Evolutionary conservation across 176 grass and related monocot genomes (phyloP), one percentile per base, ranked within the genome.

Genomic region (Bothriochloa decipiens): DNA sequence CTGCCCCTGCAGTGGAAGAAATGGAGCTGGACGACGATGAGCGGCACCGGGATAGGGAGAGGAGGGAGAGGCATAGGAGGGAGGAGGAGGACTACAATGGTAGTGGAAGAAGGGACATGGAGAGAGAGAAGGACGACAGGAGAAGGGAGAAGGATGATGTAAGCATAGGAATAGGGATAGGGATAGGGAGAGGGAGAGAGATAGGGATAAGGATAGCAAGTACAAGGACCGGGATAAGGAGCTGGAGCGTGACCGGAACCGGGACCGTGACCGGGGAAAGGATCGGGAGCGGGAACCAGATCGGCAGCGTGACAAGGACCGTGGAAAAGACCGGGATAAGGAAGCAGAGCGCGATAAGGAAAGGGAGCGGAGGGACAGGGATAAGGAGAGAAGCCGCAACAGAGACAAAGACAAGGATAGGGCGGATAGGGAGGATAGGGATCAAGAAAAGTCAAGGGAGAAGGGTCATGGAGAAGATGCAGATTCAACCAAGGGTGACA

Each of bases 361-460:
- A 32, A 92, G 64, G 67, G 93, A 95, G 7, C 75, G 82, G 57
- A 89, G 73, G 50, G 86, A 88, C 78, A 85, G 88, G 50, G 91
- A 96, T 64, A 96, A 91, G 64, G 89, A 93, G 20, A 81, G 75
- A 80, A 87, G 60, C 67, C 78, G 63, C 33, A 79, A 82, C 22
- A 92, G 80, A 72, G 87, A 82, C 35, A 90, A 76, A 84, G 85
- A 81, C 63, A 96, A 86, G 74, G 88, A 93, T 37, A 81, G 29
- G 36, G 68, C 60, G 12, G 77, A 75, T 10, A 84, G 75, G 65
- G 84, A 86, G 69, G 90, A 90, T 66, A 90, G 77, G 37, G 87
- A 92, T 16, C 79, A 76, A 7, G 83, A 90, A 55, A 94, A 89
- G 82, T 87, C 82, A 20, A 92, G 46, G 85, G 82, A 76, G 29